These are phyloP conservation scores for Xylaria digitata DNA, from an alignment of 2,329 filamentous ascomycete genomes.

Conservation along the genomic window DNA sequence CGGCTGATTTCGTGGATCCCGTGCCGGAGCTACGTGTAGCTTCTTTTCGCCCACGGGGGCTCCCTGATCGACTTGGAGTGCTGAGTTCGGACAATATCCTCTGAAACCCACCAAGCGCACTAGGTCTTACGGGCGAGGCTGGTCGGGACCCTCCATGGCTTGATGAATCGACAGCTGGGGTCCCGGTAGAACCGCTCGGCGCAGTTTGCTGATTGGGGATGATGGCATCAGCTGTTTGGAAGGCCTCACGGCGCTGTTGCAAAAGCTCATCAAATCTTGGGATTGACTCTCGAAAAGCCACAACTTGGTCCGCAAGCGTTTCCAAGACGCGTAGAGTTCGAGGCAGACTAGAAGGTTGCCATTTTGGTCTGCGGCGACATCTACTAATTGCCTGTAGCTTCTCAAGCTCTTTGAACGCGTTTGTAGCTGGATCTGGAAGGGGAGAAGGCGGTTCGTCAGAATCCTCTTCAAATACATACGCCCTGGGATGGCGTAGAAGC, in stretches of 20 bases:
- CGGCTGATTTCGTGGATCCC: conserved; percentile 44
- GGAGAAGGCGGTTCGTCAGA: conserved; percentile 46
- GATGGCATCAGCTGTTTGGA: conserved; percentile 68
- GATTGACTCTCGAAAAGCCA: conserved; percentile 70
- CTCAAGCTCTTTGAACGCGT: conserved; percentile 53
- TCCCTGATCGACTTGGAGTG: conserved; percentile 63
- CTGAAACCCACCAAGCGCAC: conserved; percentile 70
- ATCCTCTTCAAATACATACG: conserved; percentile 67
- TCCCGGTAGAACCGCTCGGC: conserved; percentile 45
- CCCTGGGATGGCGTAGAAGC: conserved; percentile 79
- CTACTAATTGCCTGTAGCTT: conserved; percentile 61
- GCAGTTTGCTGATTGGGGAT: conserved; percentile 52
- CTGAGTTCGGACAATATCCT: conserved; percentile 70
- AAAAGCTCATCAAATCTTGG: conserved; percentile 79
- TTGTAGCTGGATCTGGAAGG: conserved; percentile 39
- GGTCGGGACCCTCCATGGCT: conserved; percentile 60
- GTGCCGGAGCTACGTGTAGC: conserved; percentile 48
- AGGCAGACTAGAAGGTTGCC: conserved; percentile 62
- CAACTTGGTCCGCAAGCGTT: conserved; percentile 70
- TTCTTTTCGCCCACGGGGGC: conserved; percentile 64
- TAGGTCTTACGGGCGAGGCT: conserved; percentile 64
- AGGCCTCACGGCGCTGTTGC: conserved; percentile 72
- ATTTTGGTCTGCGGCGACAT: conserved; percentile 66
- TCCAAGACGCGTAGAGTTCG: conserved; percentile 69
- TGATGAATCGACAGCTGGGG: conserved; percentile 53